A percentile compares a stretch with the other conserved stretches of the same genome.
phyloP scores from a whole-genome alignment of 805 yeast species.

The Lachancea quebecensis region DNA sequence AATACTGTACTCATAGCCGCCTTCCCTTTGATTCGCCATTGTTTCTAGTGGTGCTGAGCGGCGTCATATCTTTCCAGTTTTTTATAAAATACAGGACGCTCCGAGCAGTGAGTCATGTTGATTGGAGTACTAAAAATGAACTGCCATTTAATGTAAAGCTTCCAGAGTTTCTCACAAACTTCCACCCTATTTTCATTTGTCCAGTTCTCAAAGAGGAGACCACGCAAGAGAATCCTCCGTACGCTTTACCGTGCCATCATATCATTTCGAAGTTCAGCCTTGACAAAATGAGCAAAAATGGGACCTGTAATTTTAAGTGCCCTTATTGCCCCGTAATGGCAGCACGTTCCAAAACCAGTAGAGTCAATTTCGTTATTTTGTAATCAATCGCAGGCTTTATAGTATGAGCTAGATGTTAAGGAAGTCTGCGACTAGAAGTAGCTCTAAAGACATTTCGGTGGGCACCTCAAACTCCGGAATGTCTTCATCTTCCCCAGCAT shows the following conservation, averaged over 20 bases:
- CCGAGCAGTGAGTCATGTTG: conserved; percentile 27
- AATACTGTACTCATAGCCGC: conserved; percentile 44
- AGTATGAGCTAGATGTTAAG: conserved; percentile 18
- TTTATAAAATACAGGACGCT: conserved; percentile 42
- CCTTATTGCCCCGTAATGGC: conserved; percentile 62
- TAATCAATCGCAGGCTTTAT: background rate
- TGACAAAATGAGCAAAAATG: conserved; percentile 37
- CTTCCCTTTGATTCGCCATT: conserved; percentile 49
- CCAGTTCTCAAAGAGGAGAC: conserved; percentile 66
- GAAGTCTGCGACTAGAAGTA: conserved; percentile 89
- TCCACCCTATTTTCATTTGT: conserved; percentile 63
- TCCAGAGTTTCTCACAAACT: conserved; percentile 43
- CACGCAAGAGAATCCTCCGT: conserved; percentile 55
- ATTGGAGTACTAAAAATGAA: conserved; percentile 53
- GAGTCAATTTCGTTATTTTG: conserved; percentile 37
- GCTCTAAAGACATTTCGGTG: conserved; percentile 87
- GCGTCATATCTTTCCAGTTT: conserved; percentile 47
- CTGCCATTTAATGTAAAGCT: conserved; percentile 54
- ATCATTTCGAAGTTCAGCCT: conserved; percentile 51
- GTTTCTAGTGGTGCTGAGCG: conserved; percentile 43
- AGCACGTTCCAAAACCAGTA: conserved; percentile 36
- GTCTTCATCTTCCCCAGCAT: conserved; percentile 39
- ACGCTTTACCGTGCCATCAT: conserved; percentile 58
- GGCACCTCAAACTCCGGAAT: conserved; percentile 88
- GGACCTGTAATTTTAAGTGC: conserved; percentile 50